Percentiles rank a stretch among this genome's conserved stretches.
phyloP scores from a whole-genome alignment of 495 filamentous ascomycete genomes.

The Jackrogersella minutella region DNA sequence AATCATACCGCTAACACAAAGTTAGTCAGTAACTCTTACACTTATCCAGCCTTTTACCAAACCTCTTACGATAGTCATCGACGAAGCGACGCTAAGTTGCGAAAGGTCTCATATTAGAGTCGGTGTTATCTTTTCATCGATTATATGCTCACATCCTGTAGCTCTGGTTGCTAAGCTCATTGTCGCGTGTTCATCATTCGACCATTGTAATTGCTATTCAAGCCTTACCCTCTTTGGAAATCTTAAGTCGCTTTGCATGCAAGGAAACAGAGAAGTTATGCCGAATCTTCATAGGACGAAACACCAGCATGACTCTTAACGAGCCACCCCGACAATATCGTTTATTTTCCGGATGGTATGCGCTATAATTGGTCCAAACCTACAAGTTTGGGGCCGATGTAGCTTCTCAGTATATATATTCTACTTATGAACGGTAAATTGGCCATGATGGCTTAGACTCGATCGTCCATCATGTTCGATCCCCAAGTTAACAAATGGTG shows the following conservation, averaged over 20 bases:
- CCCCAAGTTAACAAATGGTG: neutral
- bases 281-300: neutral
- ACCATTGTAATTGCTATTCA: neutral
- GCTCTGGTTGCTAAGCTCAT: neutral
- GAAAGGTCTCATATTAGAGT: neutral
- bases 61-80: too few species aligned
- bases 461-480: neutral
- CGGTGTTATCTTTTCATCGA: too few species aligned
- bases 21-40: too few species aligned
- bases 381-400: neutral
- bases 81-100: neutral
- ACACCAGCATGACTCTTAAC: neutral
- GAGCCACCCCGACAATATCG: neutral
- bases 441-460: neutral
- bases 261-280: neutral
- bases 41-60: too few species aligned
- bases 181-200: neutral
- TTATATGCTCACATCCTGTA: too few species aligned
- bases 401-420: neutral
- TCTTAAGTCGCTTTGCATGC: neutral
- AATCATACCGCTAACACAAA: too few species aligned
- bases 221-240: neutral
- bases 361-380: slow-evolving; percentile 6
- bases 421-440: neutral
- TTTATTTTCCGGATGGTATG: slow-evolving; percentile 2